Conservation (phyloP, 306 rosid genomes). For the Citrullus mucosospermus region DNA sequence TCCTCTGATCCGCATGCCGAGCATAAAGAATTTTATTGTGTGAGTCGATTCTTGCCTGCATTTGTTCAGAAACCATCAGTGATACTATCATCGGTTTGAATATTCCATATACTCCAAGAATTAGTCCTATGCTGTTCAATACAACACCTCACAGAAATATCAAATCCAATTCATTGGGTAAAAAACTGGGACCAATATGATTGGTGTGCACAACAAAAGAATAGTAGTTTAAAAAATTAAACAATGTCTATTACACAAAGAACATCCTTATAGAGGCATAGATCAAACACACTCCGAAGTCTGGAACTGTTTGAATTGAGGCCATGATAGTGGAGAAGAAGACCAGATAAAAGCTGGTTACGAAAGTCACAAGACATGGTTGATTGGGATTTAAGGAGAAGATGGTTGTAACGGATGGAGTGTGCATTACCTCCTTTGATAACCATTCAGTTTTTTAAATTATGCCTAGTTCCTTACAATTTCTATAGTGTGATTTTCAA, state of each 20-base stretch:
- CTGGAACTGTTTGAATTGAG: no score
- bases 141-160: background rate
- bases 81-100: background rate
- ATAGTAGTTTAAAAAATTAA: background rate
- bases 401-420: background rate
- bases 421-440: background rate
- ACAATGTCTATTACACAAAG: background rate
- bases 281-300: background rate
- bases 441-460: no score
- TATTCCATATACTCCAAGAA: background rate
- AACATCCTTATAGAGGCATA: background rate
- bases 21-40: constrained; percentile 96
- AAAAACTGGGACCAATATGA: background rate
- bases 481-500: no score
- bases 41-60: constrained; percentile 97
- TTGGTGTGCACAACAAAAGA: background rate
- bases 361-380: background rate
- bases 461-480: no score
- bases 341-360: background rate
- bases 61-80: background rate
- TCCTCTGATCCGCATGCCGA: constrained; percentile 94
- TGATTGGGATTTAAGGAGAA: background rate
- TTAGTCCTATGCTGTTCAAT: background rate
- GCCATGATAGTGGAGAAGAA: background rate
- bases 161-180: background rate